Percentiles rank a stretch among this genome's conserved stretches.
These are phyloP conservation scores for Exophiala alcalophila DNA, from an alignment of 2,329 filamentous ascomycete genomes.

Conservation along the genomic window DNA sequence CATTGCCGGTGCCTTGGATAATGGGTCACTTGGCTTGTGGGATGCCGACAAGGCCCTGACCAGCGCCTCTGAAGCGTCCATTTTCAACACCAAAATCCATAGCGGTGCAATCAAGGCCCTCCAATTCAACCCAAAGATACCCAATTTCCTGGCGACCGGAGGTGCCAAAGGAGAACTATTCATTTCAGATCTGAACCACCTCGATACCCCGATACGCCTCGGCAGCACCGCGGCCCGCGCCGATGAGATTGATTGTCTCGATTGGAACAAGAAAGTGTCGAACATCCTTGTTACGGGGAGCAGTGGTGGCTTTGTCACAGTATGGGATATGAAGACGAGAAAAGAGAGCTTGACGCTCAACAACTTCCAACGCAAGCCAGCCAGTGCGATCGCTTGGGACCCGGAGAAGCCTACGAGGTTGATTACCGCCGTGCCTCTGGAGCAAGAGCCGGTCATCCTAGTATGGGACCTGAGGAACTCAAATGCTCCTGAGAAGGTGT, in stretches of 20 bases:
- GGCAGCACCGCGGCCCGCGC: constrained; percentile 84
- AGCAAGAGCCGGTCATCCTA: constrained; percentile 81
- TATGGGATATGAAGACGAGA: constrained; percentile 98
- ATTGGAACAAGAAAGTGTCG: constrained; percentile 97
- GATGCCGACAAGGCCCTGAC: constrained; percentile 70
- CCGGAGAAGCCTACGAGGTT: constrained; percentile 86
- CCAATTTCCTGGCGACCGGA: constrained; percentile 86
- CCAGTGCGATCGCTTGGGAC: constrained; percentile 96
- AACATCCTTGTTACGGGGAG: constrained; percentile 95
- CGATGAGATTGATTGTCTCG: constrained; percentile 92
- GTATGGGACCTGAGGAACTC: constrained; percentile 96
- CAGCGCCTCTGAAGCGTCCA: constrained; percentile 66
- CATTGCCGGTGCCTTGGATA: constrained; percentile 92
- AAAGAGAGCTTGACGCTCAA: constrained; percentile 95
- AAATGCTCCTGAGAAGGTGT: constrained; percentile 79
- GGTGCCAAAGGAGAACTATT: constrained; percentile 95
- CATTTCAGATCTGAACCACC: constrained; percentile 90
- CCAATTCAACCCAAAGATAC: constrained; percentile 92
- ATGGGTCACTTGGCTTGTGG: constrained; percentile 89
- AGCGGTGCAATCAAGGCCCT: constrained; percentile 88
- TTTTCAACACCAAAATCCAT: constrained; percentile 86
- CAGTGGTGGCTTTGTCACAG: constrained; percentile 89
- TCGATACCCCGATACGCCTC: constrained; percentile 80
- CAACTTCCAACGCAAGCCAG: constrained; percentile 80
- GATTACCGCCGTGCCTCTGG: constrained; percentile 85